Base-by-base conservation (phyloP, 345 rosid species). In the Citrus glauca region DNA sequence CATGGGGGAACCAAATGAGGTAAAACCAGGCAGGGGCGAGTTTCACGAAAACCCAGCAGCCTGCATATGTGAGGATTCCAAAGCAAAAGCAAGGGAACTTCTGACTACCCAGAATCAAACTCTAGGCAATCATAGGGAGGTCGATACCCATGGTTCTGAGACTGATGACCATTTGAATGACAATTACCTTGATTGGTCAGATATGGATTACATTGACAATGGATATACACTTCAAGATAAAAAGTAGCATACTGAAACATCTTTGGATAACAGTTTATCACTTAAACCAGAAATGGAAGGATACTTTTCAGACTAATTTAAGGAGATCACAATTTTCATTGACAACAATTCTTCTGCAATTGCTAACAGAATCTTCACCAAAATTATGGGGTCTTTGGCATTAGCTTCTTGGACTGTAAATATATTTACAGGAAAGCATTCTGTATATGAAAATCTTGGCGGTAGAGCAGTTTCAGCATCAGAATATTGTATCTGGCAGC, bases 1-100 rank as follows among this genome's bases (percentile, higher is more conserved):
- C 91, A 91, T 92, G 95, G 98, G 98, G 78, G 94, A 84, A 64
- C 92, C 98, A 77, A 88, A 91, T 53, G 98, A 93, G 82, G 77
- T 84, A 72, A 94, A 85, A 80, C 93, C 92, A 35, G 98, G 92
- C 37, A 83, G 80, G 20, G 98, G 99, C 0, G 96, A 89, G 84
- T 93, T 95, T 80, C 97, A 95, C 62, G 97, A 92, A 87, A 93
- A 93, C 64, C 99, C 99, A 53, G 35, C 86, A 73, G 82, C 93
- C 50, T 95, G 97, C 86, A 88, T 95, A 74, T 95, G 99, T 60
- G 85, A 88, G 85, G 77, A 66, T 68, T 79, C 90, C 4, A 81
- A 86, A 77, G 87, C 81, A 9, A 89, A 81, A 77, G 84, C 73
- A 20, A 60, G 64, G 61, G 81, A 32, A 73, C 50, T 7, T 66